These are phyloP conservation scores for Blastocladiella britannica DNA, from an alignment of 192 early-diverging fungal genomes.

Conservation along the genomic window DNA sequence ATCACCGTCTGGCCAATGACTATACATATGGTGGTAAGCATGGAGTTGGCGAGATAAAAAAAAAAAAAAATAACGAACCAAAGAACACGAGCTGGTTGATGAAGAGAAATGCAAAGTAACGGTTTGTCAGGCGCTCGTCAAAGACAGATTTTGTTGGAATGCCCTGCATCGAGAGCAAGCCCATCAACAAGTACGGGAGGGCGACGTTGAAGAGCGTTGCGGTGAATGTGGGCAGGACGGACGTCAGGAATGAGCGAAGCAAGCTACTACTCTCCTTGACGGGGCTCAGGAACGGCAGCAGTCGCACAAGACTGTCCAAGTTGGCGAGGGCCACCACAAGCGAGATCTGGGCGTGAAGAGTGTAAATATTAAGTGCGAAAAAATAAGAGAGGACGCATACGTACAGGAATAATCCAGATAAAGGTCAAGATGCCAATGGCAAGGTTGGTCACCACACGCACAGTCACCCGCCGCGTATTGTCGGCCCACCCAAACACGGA, in stretches of 20 bases:
- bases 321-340: constrained; percentile 33
- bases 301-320: constrained; percentile 20
- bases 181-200: constrained; percentile 12
- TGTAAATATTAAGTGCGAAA: too few species aligned
- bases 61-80: neutral
- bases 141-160: neutral
- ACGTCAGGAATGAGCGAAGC: constrained; percentile 16
- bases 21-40: constrained; percentile 29
- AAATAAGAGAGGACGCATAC: too few species aligned
- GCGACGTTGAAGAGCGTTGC: constrained; percentile 14
- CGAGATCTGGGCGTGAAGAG: too few species aligned
- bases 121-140: neutral
- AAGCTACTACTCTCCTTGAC: constrained; percentile 19
- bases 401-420: constrained; percentile 46
- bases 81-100: neutral
- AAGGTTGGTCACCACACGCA: neutral
- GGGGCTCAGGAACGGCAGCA: constrained; percentile 20
- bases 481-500: constrained; percentile 20
- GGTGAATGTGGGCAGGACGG: neutral
- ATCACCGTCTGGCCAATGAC: constrained; percentile 3
- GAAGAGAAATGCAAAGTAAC: neutral
- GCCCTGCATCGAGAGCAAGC: neutral
- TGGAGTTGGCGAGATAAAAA: too few species aligned
- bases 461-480: neutral
- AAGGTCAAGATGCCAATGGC: constrained; percentile 17